Evolutionary conservation across 2,329 filamentous ascomycete genomes (phyloP).

Genomic region (Teratosphaeria gauchensis): DNA sequence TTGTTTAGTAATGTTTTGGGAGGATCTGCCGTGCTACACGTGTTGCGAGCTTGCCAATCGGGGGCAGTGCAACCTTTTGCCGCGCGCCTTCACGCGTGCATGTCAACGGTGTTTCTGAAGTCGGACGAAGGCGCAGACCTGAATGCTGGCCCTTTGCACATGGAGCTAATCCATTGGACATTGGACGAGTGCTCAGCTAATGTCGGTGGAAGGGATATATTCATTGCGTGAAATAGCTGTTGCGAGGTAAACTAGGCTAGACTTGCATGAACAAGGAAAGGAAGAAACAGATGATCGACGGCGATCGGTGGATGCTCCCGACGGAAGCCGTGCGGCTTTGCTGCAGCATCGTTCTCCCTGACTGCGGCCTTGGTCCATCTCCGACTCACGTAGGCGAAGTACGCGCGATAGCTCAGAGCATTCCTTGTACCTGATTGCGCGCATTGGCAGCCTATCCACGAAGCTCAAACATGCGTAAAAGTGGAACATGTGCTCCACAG

Average conservation of each 20-base stretch:
- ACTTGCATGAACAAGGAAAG: not conserved
- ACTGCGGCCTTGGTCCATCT: not conserved
- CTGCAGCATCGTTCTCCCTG: not conserved
- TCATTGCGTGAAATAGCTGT: not conserved
- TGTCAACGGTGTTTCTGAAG: not conserved
- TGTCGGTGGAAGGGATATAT: not conserved
- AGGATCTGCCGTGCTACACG: not conserved
- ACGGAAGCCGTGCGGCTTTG: not conserved
- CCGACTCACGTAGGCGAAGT: not conserved
- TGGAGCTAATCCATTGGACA: too few species aligned
- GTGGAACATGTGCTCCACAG: not conserved
- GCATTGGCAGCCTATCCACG: not conserved
- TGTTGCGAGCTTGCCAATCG: not conserved
- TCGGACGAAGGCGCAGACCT: too few species aligned
- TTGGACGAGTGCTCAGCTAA: too few species aligned
- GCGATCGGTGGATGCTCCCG: not conserved
- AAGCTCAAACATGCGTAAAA: not conserved
- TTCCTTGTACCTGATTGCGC: conserved; percentile 1
- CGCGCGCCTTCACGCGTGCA: not conserved
- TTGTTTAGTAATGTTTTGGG: too few species aligned
- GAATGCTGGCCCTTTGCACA: too few species aligned
- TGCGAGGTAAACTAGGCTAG: not conserved
- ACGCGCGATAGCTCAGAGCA: not conserved
- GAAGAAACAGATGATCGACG: not conserved
- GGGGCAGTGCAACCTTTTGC: not conserved